A percentile compares a stretch with the other conserved stretches of the same genome.
These are phyloP conservation scores for Phytophthora palmivora DNA, from an alignment of 352 stramenopile species.

Conservation along the genomic window DNA sequence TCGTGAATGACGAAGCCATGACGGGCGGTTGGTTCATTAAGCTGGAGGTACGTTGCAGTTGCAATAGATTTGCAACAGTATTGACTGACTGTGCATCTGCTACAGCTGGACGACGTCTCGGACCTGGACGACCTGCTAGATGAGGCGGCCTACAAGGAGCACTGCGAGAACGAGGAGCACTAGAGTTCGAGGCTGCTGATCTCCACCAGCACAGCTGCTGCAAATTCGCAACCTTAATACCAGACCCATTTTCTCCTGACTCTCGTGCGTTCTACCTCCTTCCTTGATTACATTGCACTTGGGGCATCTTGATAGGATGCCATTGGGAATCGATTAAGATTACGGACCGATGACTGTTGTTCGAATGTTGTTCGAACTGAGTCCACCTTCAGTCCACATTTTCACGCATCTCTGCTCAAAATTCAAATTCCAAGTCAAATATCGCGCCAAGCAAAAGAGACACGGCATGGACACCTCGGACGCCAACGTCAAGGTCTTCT, in stretches of 20 bases:
- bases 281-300: conserved; percentile 29
- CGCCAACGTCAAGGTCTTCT: conserved; percentile 89
- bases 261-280: conserved; percentile 8
- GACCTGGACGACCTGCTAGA: conserved; percentile 86
- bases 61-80: not conserved
- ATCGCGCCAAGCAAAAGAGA: conserved; percentile 16
- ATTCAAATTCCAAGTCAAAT: conserved; percentile 24
- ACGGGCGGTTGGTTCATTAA: conserved; percentile 91
- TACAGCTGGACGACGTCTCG: conserved; percentile 65
- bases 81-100: conserved; percentile 15
- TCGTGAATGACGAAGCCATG: conserved; percentile 91
- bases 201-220: conserved; percentile 31
- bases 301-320: conserved; percentile 28
- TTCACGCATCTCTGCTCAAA: too few relatives aligned
- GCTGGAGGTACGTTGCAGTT: conserved; percentile 64
- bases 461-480: conserved; percentile 36
- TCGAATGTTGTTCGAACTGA: not conserved
- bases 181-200: conserved; percentile 35
- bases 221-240: conserved; percentile 36
- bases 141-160: conserved; percentile 87
- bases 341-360: too few relatives aligned
- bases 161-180: conserved; percentile 88
- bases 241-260: conserved; percentile 10
- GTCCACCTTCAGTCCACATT: not conserved
- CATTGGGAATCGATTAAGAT: not conserved